These are phyloP conservation scores for Alternaria ethzedia DNA, from an alignment of 2,329 filamentous ascomycete genomes.

Conservation along the genomic window DNA sequence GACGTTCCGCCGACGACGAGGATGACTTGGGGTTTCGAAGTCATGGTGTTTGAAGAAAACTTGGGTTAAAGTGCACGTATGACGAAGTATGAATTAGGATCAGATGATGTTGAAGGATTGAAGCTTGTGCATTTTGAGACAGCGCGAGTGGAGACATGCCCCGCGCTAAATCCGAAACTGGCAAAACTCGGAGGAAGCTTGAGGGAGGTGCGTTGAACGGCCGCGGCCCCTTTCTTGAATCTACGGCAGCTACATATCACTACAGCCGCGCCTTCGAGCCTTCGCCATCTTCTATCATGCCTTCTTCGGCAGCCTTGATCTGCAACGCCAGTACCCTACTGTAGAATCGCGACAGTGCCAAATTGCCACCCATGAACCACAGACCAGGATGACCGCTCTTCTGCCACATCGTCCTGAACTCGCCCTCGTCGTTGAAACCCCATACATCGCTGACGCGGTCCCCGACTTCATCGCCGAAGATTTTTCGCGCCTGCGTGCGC, in stretches of 20 bases:
- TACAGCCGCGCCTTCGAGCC: constrained; percentile 2
- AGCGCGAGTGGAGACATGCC: constrained; percentile 5
- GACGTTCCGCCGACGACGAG: constrained; percentile 33
- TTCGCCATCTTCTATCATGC: constrained; percentile 8
- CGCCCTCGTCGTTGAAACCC: constrained; percentile 56
- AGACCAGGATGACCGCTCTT: constrained; percentile 45
- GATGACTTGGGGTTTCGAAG: constrained; percentile 21
- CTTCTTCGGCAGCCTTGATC: constrained; percentile 51
- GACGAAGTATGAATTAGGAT: not conserved
- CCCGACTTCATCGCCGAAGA: constrained; percentile 52
- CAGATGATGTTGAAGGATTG: constrained; percentile 1
- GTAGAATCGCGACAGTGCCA: constrained; percentile 56
- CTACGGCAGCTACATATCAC: not conserved
- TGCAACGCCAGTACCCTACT: constrained; percentile 56
- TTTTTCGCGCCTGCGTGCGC: constrained; percentile 44
- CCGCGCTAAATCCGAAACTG: constrained; percentile 12
- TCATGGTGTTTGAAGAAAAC: not conserved
- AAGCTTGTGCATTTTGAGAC: constrained; percentile 12
- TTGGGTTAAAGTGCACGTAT: not conserved
- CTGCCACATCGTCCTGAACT: constrained; percentile 53
- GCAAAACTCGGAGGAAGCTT: constrained; percentile 1
- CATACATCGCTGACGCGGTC: constrained; percentile 54
- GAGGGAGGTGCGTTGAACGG: not conserved
- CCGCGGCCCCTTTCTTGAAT: not conserved
- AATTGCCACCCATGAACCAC: constrained; percentile 55